Evolutionary conservation across 345 rosid species (phyloP).

Genomic region (Luvunga scandens): DNA sequence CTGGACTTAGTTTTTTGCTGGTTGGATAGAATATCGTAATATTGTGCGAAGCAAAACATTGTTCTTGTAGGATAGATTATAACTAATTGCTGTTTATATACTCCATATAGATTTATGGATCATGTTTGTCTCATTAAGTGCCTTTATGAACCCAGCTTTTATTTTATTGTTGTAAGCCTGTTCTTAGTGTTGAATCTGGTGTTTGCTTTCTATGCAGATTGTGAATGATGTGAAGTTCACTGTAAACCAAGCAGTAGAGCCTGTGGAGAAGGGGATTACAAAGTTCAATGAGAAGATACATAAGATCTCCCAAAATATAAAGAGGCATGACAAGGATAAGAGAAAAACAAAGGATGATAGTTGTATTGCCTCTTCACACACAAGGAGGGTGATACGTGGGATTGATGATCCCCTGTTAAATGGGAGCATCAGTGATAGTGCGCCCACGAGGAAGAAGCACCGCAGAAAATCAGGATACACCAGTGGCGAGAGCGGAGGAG

Average conservation of each 20-base stretch:
- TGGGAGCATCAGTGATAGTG: conserved; percentile 89
- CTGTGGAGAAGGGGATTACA: conserved; percentile 91
- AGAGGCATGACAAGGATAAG: conserved; percentile 74
- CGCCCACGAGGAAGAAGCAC: conserved; percentile 64
- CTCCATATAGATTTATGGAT: too few species aligned
- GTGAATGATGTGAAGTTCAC: conserved; percentile 92
- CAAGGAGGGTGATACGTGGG: conserved; percentile 75
- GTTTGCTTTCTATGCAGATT: conserved; percentile 51
- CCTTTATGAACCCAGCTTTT: too few species aligned
- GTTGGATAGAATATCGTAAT: neutral
- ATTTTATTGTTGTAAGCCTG: neutral
- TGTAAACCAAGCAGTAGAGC: conserved; percentile 94
- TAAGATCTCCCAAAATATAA: conserved; percentile 85
- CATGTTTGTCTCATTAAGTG: neutral
- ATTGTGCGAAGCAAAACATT: neutral
- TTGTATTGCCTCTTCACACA: conserved; percentile 51
- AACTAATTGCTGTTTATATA: neutral
- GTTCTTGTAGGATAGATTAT: neutral
- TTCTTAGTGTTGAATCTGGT: conserved; percentile 16
- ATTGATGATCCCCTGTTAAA: conserved; percentile 93
- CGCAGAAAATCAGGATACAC: conserved; percentile 66
- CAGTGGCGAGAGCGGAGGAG: conserved; percentile 93
- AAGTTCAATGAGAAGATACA: conserved; percentile 85
- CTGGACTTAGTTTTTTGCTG: neutral
- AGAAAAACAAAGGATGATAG: conserved; percentile 87